phyloP scores from a whole-genome alignment of 306 rosid species.

The Dalbergia oliveri region DNA sequence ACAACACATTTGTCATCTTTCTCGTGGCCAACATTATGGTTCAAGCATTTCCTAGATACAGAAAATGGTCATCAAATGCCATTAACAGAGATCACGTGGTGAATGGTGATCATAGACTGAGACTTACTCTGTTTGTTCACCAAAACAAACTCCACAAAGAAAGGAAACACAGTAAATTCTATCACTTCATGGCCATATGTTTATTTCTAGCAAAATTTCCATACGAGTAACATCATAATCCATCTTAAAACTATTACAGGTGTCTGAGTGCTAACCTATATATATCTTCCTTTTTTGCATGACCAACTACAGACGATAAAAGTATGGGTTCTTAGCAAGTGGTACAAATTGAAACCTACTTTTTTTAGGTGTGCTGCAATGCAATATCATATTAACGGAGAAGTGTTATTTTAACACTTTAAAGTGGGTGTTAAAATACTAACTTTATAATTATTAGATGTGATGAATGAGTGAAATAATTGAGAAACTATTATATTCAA shows the following conservation, averaged over 20 bases:
- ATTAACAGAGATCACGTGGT: constrained; percentile 45
- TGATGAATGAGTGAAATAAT: no score
- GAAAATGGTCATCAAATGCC: constrained; percentile 6
- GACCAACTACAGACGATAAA: constrained; percentile 48
- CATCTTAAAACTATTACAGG: constrained; percentile 9
- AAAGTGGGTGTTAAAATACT: no score
- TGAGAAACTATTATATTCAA: no score
- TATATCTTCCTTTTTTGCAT: not conserved
- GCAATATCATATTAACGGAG: constrained; percentile 30
- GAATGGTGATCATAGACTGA: not conserved
- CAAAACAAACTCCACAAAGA: not conserved
- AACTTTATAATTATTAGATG: no score
- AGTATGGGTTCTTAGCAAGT: constrained; percentile 44
- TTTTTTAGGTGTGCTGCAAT: constrained; percentile 41
- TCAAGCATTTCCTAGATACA: constrained; percentile 38
- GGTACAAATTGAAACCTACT: constrained; percentile 33
- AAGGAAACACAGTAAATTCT: not conserved
- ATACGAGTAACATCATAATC: no score
- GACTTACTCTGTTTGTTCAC: constrained; percentile 42
- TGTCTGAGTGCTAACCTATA: constrained; percentile 40
- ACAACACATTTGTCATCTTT: constrained; percentile 39
- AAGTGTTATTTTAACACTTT: no score
- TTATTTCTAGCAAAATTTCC: no score
- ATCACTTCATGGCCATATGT: not conserved
- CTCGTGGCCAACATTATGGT: constrained; percentile 42